These are phyloP conservation scores for Sporothrix mexicana DNA, from an alignment of 2,329 filamentous ascomycete genomes.

Conservation along the genomic window DNA sequence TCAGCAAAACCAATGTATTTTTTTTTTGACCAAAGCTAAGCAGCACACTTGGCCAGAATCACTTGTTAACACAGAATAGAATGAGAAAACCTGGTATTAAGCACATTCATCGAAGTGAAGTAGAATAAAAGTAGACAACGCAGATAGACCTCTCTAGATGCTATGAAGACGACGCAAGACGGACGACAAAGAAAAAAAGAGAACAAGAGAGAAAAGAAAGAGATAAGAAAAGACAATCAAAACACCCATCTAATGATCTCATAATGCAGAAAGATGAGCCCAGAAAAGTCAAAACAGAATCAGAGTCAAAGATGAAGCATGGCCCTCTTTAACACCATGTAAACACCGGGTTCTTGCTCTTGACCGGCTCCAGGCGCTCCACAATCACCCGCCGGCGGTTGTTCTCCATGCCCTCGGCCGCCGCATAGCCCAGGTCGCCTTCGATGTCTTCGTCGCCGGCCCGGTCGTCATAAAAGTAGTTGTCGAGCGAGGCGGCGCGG, in stretches of 20 bases:
- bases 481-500: conserved; percentile 38
- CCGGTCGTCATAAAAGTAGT: conserved; percentile 59
- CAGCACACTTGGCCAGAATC: neutral
- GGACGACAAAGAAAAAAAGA: neutral
- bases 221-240: neutral
- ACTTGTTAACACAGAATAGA: neutral
- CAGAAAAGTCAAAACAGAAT: neutral
- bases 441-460: conserved; percentile 84
- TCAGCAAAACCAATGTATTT: no score
- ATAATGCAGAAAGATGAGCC: neutral
- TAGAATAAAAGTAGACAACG: neutral
- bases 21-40: no score
- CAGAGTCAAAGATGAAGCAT: no score
- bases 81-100: neutral
- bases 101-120: neutral
- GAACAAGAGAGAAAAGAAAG: neutral
- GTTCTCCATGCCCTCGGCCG: conserved; percentile 91
- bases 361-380: conserved; percentile 92
- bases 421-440: conserved; percentile 92
- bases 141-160: conserved; percentile 14
- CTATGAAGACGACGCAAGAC: neutral
- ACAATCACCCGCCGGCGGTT: conserved; percentile 94
- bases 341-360: conserved; percentile 93
- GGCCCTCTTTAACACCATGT: conserved; percentile 78
- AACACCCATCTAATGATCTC: conserved; percentile 7